These are phyloP conservation scores for Hyphodiscus sp. DNA, from an alignment of 2,329 filamentous ascomycete species.

Conservation along the genomic window DNA sequence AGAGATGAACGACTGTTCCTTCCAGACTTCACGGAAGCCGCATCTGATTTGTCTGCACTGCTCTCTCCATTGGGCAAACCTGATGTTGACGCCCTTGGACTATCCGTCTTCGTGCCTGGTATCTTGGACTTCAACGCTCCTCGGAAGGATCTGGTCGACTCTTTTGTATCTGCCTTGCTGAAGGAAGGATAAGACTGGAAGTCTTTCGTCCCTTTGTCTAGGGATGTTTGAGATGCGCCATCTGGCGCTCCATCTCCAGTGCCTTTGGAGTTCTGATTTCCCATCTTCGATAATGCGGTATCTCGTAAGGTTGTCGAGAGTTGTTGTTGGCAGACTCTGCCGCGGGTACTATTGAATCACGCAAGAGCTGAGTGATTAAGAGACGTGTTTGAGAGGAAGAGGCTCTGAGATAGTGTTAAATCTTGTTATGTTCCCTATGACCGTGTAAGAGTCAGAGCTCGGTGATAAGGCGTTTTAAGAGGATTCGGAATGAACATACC, in stretches of 20 bases:
- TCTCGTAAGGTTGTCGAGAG: neutral
- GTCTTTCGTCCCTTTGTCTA: constrained; percentile 22
- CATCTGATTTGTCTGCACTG: constrained; percentile 61
- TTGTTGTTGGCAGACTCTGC: neutral
- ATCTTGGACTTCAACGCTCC: constrained; percentile 79
- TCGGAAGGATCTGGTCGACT: constrained; percentile 81
- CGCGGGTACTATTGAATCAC: neutral
- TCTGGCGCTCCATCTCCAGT: constrained; percentile 26
- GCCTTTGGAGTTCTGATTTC: constrained; percentile 61
- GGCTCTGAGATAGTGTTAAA: neutral
- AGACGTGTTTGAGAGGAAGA: neutral
- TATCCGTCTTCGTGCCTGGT: constrained; percentile 69
- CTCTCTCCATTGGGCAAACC: constrained; percentile 48
- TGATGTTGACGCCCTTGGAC: constrained; percentile 69
- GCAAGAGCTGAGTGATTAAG: neutral
- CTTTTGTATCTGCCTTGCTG: constrained; percentile 85
- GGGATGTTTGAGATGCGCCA: constrained; percentile 25
- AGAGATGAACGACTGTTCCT: constrained; percentile 50
- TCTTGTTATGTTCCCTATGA: neutral
- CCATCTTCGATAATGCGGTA: constrained; percentile 46
- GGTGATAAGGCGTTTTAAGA: neutral
- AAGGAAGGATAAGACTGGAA: constrained; percentile 88
- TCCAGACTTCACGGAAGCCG: constrained; percentile 66
- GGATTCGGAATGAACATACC: neutral
- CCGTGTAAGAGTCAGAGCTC: neutral